Percentiles rank a stretch among this genome's conserved stretches.
phyloP scores from a whole-genome alignment of 345 rosid genomes.

The Hibiscus tridactylites region DNA sequence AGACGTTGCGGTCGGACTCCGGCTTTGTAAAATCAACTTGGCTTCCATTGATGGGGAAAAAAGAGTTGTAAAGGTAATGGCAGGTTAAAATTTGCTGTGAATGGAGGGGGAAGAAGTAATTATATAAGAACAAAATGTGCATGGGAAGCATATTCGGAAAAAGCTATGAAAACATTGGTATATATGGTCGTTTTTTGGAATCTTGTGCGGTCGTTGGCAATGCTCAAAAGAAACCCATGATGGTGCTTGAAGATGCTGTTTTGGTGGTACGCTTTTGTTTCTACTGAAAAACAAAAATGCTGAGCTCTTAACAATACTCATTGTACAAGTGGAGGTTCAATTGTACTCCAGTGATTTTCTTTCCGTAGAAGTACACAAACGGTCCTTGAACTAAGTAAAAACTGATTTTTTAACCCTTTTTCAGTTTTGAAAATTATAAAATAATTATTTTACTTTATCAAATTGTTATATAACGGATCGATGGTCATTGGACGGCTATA shows the following conservation, averaged over 20 bases:
- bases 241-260: background rate
- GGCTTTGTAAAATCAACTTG: conserved; percentile 10
- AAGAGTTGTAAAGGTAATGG: background rate
- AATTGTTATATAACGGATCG: too few species aligned
- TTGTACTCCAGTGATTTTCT: too few species aligned
- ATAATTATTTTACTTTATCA: too few species aligned
- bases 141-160: conserved; percentile 1
- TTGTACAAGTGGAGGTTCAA: background rate
- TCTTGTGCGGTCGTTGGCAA: background rate
- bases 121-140: conserved; percentile 6
- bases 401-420: too few species aligned
- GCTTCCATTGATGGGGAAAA: conserved; percentile 24
- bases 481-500: too few species aligned
- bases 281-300: background rate
- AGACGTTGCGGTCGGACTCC: background rate
- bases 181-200: background rate
- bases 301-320: background rate
- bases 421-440: too few species aligned
- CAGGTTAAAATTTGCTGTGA: background rate
- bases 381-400: too few species aligned
- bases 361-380: too few species aligned
- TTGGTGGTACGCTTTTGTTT: background rate
- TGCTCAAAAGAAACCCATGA: background rate
- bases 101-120: background rate
- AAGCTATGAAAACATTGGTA: background rate